Evolutionary conservation across 192 early-diverging fungal genomes (phyloP).

Genomic region (Coemansia sp.): DNA sequence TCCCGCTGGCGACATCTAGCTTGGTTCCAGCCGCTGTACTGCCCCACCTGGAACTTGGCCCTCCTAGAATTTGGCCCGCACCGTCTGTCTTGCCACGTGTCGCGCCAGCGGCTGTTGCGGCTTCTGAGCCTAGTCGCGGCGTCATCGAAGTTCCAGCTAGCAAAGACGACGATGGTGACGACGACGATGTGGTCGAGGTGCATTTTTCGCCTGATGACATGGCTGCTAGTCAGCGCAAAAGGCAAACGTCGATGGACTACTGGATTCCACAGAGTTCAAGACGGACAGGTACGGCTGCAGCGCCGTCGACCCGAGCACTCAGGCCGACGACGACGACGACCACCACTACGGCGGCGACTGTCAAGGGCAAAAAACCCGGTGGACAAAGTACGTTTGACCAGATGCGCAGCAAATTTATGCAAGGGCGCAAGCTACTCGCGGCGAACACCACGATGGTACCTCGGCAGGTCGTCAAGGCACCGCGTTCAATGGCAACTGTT

Average conservation of each 20-base stretch:
- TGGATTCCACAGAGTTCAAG: slow-evolving; percentile 20
- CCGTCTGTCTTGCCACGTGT: neutral
- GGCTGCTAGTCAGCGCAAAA: neutral
- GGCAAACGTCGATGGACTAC: slow-evolving; percentile 37
- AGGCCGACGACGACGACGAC: neutral
- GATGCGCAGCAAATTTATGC: slow-evolving; percentile 28
- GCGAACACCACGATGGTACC: slow-evolving; percentile 11
- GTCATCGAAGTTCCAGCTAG: neutral
- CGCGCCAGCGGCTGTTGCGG: neutral
- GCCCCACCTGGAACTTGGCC: neutral
- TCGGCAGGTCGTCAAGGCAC: slow-evolving; percentile 34
- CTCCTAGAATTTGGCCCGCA: neutral
- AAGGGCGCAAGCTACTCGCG: slow-evolving; percentile 15
- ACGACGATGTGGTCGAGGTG: slow-evolving; percentile 11
- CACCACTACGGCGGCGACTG: neutral
- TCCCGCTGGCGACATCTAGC: neutral
- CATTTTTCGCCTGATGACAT: slow-evolving; percentile 22
- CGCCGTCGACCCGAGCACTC: neutral
- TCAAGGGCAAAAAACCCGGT: slow-evolving; percentile 10
- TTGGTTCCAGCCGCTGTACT: neutral
- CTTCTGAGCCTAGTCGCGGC: neutral
- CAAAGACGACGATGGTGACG: neutral
- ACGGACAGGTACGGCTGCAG: neutral
- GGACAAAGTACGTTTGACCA: slow-evolving; percentile 11
- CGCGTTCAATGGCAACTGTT: slow-evolving; percentile 39